A percentile compares a stretch with the other conserved stretches of the same genome.
Conservation (phyloP, 2,329 filamentous ascomycete species). For the Aaosphaeria pasadenensis region DNA sequence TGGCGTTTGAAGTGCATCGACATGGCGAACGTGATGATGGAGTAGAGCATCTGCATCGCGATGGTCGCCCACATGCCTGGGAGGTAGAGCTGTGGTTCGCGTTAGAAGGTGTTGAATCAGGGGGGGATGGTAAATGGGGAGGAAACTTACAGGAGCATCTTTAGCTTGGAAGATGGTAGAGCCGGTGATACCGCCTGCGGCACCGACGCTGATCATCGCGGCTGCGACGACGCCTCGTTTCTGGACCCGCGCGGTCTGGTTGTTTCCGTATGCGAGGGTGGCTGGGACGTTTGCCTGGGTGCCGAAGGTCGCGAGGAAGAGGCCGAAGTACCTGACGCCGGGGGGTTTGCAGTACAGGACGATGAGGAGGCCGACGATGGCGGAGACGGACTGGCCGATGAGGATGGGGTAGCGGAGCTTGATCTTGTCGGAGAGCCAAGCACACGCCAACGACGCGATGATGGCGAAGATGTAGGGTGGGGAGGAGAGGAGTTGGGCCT, state of each 20-base stretch:
- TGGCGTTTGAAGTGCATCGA: constrained; percentile 19
- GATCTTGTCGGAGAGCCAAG: constrained; percentile 21
- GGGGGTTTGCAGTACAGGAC: constrained; percentile 17
- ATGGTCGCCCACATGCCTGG: constrained; percentile 29
- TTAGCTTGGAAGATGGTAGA: constrained; percentile 23
- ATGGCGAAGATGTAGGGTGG: constrained; percentile 21
- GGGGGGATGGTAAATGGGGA: neutral
- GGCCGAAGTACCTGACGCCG: constrained; percentile 21
- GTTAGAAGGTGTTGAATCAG: too few relatives aligned
- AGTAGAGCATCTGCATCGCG: constrained; percentile 20
- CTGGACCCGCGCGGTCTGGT: constrained; percentile 27
- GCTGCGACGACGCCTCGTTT: constrained; percentile 30
- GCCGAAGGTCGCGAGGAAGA: constrained; percentile 21
- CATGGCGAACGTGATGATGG: constrained; percentile 19
- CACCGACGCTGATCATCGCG: constrained; percentile 23
- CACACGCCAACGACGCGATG: constrained; percentile 13
- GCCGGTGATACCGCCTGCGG: constrained; percentile 22
- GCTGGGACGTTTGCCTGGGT: constrained; percentile 17
- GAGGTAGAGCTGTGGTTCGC: constrained; percentile 13
- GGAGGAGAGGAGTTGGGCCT: constrained; percentile 19
- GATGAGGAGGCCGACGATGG: constrained; percentile 17
- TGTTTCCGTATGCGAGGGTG: constrained; percentile 23
- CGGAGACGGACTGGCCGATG: constrained; percentile 14
- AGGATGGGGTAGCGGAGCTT: constrained; percentile 21
- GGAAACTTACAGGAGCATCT: constrained; percentile 19